phyloP scores from a whole-genome alignment of 179 eudicot genomes.

The Corrigiola litoralis region DNA sequence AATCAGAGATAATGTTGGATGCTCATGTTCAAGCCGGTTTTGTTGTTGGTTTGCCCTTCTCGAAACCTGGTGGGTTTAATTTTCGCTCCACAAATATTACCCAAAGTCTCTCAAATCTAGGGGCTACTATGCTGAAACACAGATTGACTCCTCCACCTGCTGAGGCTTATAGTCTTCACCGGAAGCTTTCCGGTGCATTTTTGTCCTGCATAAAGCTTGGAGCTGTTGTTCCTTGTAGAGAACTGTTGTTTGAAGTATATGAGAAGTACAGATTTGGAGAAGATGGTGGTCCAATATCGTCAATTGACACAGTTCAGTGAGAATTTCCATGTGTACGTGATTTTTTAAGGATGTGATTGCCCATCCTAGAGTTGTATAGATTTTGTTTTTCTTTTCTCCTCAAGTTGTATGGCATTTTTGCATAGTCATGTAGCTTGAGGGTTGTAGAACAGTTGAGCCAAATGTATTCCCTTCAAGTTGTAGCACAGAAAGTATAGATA shows the following conservation, averaged over 20 bases:
- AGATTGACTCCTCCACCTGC: slow-evolving; percentile 94
- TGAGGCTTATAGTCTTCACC: slow-evolving; percentile 93
- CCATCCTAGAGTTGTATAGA: slow-evolving; percentile 20
- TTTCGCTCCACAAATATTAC: slow-evolving; percentile 72
- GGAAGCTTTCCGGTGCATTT: slow-evolving; percentile 94
- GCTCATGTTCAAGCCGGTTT: slow-evolving; percentile 97
- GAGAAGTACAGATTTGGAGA: slow-evolving; percentile 57
- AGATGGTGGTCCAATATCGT: slow-evolving; percentile 22
- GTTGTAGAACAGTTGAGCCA: neutral
- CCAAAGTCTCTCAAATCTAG: slow-evolving; percentile 70
- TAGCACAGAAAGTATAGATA: no score
- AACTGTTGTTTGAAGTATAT: slow-evolving; percentile 62
- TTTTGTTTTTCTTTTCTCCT: neutral
- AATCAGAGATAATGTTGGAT: slow-evolving; percentile 81
- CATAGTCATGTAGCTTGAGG: neutral
- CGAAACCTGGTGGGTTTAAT: slow-evolving; percentile 76
- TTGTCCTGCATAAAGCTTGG: slow-evolving; percentile 94
- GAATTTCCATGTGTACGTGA: neutral
- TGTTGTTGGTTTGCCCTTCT: slow-evolving; percentile 86
- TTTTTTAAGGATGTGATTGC: neutral
- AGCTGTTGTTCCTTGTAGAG: slow-evolving; percentile 95
- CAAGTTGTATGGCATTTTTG: neutral
- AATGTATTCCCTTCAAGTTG: no score
- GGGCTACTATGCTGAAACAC: slow-evolving; percentile 89
- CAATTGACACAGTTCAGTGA: slow-evolving; percentile 24